Evolutionary conservation across 75 land plant genomes (phyloP).

Genomic region (Pinus tabuliformis): DNA sequence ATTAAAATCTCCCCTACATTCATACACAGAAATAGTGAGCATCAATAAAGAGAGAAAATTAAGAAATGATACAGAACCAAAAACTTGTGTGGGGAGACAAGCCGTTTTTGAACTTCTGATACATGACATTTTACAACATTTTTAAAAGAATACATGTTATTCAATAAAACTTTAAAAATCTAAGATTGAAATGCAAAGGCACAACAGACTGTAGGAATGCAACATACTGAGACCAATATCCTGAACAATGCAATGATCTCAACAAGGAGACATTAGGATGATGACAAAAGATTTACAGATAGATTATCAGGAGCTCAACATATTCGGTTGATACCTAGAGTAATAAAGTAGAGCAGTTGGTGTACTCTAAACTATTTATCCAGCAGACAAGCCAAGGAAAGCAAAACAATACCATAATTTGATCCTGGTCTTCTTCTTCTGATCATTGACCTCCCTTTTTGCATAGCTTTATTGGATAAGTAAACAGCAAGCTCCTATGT

Average conservation of each 20-base stretch:
- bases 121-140: neutral
- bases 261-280: neutral
- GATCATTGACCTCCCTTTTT: no score
- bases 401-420: no score
- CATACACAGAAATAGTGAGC: neutral
- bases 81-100: neutral
- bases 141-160: neutral
- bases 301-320: neutral
- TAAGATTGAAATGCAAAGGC: neutral
- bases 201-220: neutral
- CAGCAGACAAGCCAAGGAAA: no score
- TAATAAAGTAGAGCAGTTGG: no score
- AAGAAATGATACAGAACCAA: neutral
- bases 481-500: no score
- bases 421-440: no score
- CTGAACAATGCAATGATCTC: neutral
- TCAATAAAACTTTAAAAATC: neutral
- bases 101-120: neutral
- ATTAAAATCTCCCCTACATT: slow-evolving; percentile 78
- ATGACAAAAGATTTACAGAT: neutral
- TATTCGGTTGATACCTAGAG: no score
- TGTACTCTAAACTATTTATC: no score
- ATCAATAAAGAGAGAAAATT: neutral
- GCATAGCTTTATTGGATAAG: no score
- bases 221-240: neutral